These are phyloP conservation scores for Ehretia macrophylla DNA, from an alignment of 257 asterid species.

Conservation along the genomic window DNA sequence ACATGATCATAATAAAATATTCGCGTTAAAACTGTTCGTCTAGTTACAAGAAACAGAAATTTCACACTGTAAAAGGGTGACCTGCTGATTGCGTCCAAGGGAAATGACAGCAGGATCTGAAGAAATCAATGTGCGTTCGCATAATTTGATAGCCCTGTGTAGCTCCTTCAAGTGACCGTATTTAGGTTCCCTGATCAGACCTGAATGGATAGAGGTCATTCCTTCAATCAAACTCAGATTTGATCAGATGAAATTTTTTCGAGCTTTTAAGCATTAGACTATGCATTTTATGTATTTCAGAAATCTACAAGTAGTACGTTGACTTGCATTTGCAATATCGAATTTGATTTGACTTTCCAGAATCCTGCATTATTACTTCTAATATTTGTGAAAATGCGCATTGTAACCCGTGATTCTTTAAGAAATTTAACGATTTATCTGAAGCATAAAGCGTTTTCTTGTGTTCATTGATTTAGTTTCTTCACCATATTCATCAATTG, in stretches of 20 bases:
- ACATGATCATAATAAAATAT: not conserved
- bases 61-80: conserved; percentile 6
- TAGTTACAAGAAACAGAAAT: not conserved
- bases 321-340: no score
- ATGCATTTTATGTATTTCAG: not conserved
- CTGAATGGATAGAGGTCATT: conserved; percentile 19
- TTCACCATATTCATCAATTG: conserved; percentile 67
- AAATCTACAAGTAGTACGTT: not conserved
- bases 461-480: not conserved
- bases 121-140: conserved; percentile 48
- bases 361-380: not conserved
- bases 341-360: no score
- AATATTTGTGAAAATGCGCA: not conserved
- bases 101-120: conserved; percentile 42
- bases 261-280: no score
- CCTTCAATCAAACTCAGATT: not conserved
- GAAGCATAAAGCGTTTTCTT: no score
- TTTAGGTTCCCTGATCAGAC: conserved; percentile 59
- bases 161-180: conserved; percentile 64
- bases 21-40: not conserved
- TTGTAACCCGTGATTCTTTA: not conserved
- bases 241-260: no score
- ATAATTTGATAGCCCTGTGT: conserved; percentile 58
- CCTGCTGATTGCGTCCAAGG: conserved; percentile 53
- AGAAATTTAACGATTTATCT: not conserved